phyloP scores from a whole-genome alignment of 495 filamentous ascomycete species.

The Astrothelium macrocarpum region DNA sequence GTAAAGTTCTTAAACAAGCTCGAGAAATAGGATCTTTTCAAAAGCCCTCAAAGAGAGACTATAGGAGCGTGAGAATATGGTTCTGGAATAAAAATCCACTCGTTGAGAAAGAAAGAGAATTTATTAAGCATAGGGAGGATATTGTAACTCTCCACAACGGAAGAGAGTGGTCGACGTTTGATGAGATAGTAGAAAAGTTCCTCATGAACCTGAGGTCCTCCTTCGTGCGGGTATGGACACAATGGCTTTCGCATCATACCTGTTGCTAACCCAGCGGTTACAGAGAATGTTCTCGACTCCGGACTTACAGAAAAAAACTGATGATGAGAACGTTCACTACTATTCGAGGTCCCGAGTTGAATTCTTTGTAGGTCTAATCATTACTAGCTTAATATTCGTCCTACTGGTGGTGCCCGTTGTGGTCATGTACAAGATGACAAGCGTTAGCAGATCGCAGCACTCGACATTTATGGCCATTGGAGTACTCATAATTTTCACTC shows the following conservation, averaged over 20 bases:
- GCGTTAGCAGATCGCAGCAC: slow-evolving; percentile 3
- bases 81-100: slow-evolving; percentile 28
- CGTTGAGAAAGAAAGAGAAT: slow-evolving; percentile 24
- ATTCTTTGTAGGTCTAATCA: slow-evolving; percentile 29
- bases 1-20: slow-evolving; percentile 30
- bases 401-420: slow-evolving; percentile 37
- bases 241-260: neutral
- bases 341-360: slow-evolving; percentile 30
- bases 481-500: slow-evolving; percentile 28
- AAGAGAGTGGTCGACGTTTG: slow-evolving; percentile 34
- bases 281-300: slow-evolving; percentile 27
- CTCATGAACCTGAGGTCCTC: slow-evolving; percentile 21
- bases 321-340: slow-evolving; percentile 29
- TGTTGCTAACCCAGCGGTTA: neutral
- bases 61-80: slow-evolving; percentile 30
- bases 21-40: slow-evolving; percentile 28
- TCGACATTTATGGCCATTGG: slow-evolving; percentile 18
- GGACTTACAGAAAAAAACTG: slow-evolving; percentile 31
- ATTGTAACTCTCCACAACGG: slow-evolving; percentile 31
- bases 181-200: slow-evolving; percentile 29
- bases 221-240: slow-evolving; percentile 23
- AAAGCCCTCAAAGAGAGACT: slow-evolving; percentile 29
- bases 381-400: slow-evolving; percentile 29
- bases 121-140: slow-evolving; percentile 35
- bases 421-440: slow-evolving; percentile 30